Base-by-base conservation (phyloP, 768 basidiomycete genomes). In the Tylopilus vinaceipallidus region DNA sequence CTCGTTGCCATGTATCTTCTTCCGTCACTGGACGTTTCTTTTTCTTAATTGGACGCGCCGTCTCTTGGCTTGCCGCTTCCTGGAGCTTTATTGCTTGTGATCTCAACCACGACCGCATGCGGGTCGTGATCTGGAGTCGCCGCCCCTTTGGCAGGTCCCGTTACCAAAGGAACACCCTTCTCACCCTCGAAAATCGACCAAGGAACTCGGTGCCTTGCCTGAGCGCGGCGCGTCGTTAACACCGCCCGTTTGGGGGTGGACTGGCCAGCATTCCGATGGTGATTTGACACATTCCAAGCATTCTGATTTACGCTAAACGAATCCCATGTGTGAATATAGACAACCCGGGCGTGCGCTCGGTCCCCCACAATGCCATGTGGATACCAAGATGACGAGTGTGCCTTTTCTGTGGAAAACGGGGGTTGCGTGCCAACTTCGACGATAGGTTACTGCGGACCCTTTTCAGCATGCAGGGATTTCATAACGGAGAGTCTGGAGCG, bases 211-310 rank as follows among this genome's bases (percentile, higher is more conserved):
- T 63, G 60, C 63, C 60, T 65, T 55, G 49, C 23, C 43, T 40
- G 47, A 50, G 55, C n/a, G 29, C 45, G 61, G 58, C 32, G 44
- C 36, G 52, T 50, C 52, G 49, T 50, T 43, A 34, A 43, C 45
- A 22, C 54, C 52, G 49, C 52, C 46, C 26, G 46, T 52, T 49
- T 47, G 16, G 45, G 29, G 46, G 39, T 47, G 42, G 40, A 40
- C 43, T 45, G 53, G 62, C 54, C 38, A 59, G 62, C 38, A 59
- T 63, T 65, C 62, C 60, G 51, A 42, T 42, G 49, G 48, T 55
- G 63, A 63, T 65, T 62, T 59, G 62, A 64, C 56, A 35, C 22
- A 48, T 57, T 62, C 53, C 38, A n/a, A n/a, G n/a, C n/a, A 45
- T 55, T 56, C 57, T 59, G 63, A 63, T 65, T 59, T 56, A 50